phyloP scores from a whole-genome alignment of 768 basidiomycete genomes.

The Tulasnella sp. region DNA sequence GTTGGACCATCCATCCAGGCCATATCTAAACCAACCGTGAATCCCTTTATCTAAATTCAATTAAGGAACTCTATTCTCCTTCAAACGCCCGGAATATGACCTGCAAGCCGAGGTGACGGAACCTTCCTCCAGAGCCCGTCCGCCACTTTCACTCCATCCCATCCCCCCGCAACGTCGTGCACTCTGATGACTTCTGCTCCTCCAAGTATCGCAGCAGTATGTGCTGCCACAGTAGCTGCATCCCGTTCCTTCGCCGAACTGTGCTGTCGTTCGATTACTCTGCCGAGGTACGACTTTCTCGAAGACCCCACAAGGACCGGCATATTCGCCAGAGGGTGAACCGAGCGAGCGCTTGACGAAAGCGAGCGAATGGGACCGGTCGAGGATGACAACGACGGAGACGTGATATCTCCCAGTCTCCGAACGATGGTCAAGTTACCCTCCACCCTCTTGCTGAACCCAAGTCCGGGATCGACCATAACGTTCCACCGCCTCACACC shows the following conservation, averaged over 20 bases:
- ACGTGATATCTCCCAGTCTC: slow-evolving; percentile 43
- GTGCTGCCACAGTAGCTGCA: slow-evolving; percentile 76
- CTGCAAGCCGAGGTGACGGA: neutral
- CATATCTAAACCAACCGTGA: too few relatives aligned
- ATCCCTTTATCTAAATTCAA: too few relatives aligned
- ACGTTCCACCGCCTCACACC: slow-evolving; percentile 85
- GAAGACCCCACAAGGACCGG: slow-evolving; percentile 68
- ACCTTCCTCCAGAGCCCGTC: slow-evolving; percentile 51
- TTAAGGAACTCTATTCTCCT: too few relatives aligned
- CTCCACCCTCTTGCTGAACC: slow-evolving; percentile 82
- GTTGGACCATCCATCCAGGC: too few relatives aligned
- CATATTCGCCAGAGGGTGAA: slow-evolving; percentile 26
- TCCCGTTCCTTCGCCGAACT: slow-evolving; percentile 58
- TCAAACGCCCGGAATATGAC: too few relatives aligned
- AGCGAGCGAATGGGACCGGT: neutral
- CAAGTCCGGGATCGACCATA: slow-evolving; percentile 86
- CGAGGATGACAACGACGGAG: neutral
- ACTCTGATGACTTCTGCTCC: slow-evolving; percentile 71
- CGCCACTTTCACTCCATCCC: slow-evolving; percentile 66
- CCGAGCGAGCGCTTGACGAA: slow-evolving; percentile 2
- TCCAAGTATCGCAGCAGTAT: slow-evolving; percentile 70
- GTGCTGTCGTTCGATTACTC: slow-evolving; percentile 51
- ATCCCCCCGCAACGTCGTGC: slow-evolving; percentile 71
- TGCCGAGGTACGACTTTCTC: slow-evolving; percentile 78
- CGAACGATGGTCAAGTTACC: slow-evolving; percentile 70